Conservation (phyloP, 371 early-diverging fungal genomes). For the Mortierella sp. region DNA sequence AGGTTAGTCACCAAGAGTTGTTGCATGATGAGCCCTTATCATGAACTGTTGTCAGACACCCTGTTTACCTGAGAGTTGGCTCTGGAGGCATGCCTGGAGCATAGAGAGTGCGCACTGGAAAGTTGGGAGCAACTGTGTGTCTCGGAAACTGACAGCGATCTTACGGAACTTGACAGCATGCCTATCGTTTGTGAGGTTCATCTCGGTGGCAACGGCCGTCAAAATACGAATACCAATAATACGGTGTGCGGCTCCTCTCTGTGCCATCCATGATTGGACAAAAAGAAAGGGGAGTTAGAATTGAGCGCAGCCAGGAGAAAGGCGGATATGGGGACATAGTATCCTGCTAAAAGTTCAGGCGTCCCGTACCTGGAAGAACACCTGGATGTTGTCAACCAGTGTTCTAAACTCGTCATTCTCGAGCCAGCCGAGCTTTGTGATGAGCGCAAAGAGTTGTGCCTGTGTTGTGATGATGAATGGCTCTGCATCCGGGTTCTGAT, state of each 20-base stretch:
- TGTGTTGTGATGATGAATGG: conserved; percentile 77
- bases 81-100: conserved; percentile 49
- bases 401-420: conserved; percentile 79
- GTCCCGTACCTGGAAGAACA: conserved; percentile 76
- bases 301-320: too few species aligned
- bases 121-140: conserved; percentile 77
- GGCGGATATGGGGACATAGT: too few species aligned
- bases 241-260: conserved; percentile 61
- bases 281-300: too few species aligned
- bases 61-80: conserved; percentile 13
- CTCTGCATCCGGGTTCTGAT: conserved; percentile 70
- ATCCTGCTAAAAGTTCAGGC: too few species aligned
- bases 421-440: conserved; percentile 88
- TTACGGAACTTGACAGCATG: conserved; percentile 67
- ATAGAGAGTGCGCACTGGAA: conserved; percentile 76
- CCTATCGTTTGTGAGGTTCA: conserved; percentile 62
- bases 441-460: conserved; percentile 75
- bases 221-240: conserved; percentile 76
- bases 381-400: conserved; percentile 71
- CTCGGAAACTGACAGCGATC: conserved; percentile 84
- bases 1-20: neutral
- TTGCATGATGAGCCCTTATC: neutral
- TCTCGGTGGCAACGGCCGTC: conserved; percentile 68
- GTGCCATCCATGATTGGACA: too few species aligned
- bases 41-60: neutral